These are phyloP conservation scores for Nemania sp. DNA, from an alignment of 2,329 filamentous ascomycete genomes.

Conservation along the genomic window DNA sequence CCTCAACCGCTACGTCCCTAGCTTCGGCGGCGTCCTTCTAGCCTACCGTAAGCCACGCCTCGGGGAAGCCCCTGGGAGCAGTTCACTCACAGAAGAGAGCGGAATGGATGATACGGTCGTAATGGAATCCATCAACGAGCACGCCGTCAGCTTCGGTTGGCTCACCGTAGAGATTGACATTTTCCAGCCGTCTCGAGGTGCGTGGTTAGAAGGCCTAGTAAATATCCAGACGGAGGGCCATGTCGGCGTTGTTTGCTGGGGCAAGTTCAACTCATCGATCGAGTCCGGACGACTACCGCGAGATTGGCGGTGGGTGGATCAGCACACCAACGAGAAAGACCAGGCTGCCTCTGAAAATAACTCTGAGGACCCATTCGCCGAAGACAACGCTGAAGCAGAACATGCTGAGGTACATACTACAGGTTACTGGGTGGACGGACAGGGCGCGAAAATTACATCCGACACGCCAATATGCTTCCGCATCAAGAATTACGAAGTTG, in stretches of 20 bases:
- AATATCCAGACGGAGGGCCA: slow-evolving; percentile 91
- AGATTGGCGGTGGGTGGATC: slow-evolving; percentile 83
- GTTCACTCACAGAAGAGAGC: slow-evolving; percentile 62
- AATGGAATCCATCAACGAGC: slow-evolving; percentile 76
- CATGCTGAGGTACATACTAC: slow-evolving; percentile 65
- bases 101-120: slow-evolving; percentile 59
- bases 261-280: slow-evolving; percentile 91
- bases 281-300: slow-evolving; percentile 79
- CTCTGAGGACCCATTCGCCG: slow-evolving; percentile 53
- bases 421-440: slow-evolving; percentile 81
- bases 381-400: slow-evolving; percentile 54
- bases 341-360: slow-evolving; percentile 42
- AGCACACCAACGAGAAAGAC: slow-evolving; percentile 55
- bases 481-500: slow-evolving; percentile 87
- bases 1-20: slow-evolving; percentile 80
- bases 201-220: slow-evolving; percentile 81
- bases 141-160: slow-evolving; percentile 88
- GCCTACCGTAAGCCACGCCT: slow-evolving; percentile 77
- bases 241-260: slow-evolving; percentile 88
- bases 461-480: slow-evolving; percentile 79
- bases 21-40: slow-evolving; percentile 79
- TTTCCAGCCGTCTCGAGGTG: slow-evolving; percentile 80
- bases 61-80: slow-evolving; percentile 66
- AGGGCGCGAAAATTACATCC: slow-evolving; percentile 71
- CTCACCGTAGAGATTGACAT: slow-evolving; percentile 88